Percentiles rank a stretch among this genome's conserved stretches.
These are phyloP conservation scores for Collybiopsis luxurians DNA, from an alignment of 768 basidiomycete species.

Conservation along the genomic window DNA sequence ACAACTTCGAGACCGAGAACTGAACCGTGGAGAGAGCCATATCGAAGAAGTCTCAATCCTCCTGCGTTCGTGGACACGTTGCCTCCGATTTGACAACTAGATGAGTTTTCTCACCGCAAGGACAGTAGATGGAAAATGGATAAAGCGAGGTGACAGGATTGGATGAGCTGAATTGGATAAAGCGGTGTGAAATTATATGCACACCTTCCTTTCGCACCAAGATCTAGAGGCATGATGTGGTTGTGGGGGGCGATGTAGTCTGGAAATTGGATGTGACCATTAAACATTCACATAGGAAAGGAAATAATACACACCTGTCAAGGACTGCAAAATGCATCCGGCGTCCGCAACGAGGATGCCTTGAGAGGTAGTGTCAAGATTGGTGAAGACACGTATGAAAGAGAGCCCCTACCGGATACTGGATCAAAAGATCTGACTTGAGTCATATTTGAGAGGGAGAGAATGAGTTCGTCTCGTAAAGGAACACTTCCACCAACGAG, in stretches of 20 bases:
- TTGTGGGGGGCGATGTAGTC: constrained; percentile 84
- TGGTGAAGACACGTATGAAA: constrained; percentile 11
- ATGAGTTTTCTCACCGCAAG: constrained; percentile 2
- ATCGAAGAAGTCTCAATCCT: constrained; percentile 89
- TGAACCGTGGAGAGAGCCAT: constrained; percentile 92
- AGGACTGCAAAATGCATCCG: constrained; percentile 87
- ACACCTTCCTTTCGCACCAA: constrained; percentile 94
- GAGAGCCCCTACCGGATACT: constrained; percentile 60
- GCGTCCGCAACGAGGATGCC: constrained; percentile 93
- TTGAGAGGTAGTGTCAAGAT: constrained; percentile 25
- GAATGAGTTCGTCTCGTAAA: constrained; percentile 79
- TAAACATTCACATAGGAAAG: too few relatives aligned
- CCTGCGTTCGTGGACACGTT: constrained; percentile 98
- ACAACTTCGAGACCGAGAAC: constrained; percentile 97
- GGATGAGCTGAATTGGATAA: constrained; percentile 3
- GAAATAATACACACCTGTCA: constrained; percentile 37
- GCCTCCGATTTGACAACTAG: constrained; percentile 95
- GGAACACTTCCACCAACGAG: constrained; percentile 96
- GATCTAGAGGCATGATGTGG: constrained; percentile 95
- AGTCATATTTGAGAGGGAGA: constrained; percentile 82
- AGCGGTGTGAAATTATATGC: neutral
- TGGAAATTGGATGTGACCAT: neutral
- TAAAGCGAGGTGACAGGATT: neutral
- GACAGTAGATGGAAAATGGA: neutral
- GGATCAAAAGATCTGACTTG: constrained; percentile 80